phyloP scores from a whole-genome alignment of 2,329 filamentous ascomycete species.

The Xylariales sp. region DNA sequence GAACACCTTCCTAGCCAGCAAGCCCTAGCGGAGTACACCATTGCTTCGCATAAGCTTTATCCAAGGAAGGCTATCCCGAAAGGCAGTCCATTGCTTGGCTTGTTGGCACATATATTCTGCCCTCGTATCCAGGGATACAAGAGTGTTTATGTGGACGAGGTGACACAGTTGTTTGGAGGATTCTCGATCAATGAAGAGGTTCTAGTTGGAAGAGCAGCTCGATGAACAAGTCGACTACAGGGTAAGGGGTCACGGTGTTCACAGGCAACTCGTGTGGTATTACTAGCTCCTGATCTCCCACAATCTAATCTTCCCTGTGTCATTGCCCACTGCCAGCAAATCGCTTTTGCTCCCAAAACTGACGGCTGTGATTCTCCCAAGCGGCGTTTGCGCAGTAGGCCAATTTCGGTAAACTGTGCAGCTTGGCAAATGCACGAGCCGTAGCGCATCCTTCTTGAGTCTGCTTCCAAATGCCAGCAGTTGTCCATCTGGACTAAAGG shows the following conservation, averaged over 20 bases:
- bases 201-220: too few relatives aligned
- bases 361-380: slow-evolving; percentile 76
- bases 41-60: slow-evolving; percentile 32
- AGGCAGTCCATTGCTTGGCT: slow-evolving; percentile 32
- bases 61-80: slow-evolving; percentile 39
- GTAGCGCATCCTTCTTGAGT: slow-evolving; percentile 83
- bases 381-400: slow-evolving; percentile 84
- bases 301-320: slow-evolving; percentile 78
- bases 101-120: slow-evolving; percentile 31
- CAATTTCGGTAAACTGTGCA: slow-evolving; percentile 96
- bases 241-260: too few relatives aligned
- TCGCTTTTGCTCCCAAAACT: slow-evolving; percentile 63
- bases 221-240: too few relatives aligned
- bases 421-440: slow-evolving; percentile 82
- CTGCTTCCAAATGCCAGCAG: slow-evolving; percentile 79
- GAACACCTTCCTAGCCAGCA: slow-evolving; percentile 27
- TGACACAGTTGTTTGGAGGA: too few relatives aligned
- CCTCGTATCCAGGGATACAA: not conserved
- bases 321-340: slow-evolving; percentile 80
- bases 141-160: not conserved
- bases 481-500: slow-evolving; percentile 86
- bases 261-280: too few relatives aligned
- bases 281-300: slow-evolving; percentile 79
- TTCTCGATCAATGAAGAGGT: too few relatives aligned
- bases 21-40: slow-evolving; percentile 33